A percentile compares a stretch with the other conserved stretches of the same genome.
Conservation (phyloP, 202 grass and related monocot genomes). For the Cymbopogon flexuosus region DNA sequence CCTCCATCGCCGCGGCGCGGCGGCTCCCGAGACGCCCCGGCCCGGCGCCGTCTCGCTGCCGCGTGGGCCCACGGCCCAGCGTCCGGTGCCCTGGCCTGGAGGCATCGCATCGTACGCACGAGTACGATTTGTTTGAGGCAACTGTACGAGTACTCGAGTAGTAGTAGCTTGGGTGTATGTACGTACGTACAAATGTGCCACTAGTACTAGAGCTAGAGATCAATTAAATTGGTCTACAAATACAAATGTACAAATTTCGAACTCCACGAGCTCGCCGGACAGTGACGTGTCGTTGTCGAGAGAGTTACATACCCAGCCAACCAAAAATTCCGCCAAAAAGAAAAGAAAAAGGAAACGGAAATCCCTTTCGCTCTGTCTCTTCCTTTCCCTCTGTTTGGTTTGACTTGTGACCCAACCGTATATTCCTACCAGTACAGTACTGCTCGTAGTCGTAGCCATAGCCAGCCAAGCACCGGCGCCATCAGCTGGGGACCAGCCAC, state of each 20-base stretch:
- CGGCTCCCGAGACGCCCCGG: neutral
- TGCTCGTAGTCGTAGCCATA: too few relatives aligned
- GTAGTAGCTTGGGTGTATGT: neutral
- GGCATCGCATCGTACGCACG: too few relatives aligned
- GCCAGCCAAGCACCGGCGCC: neutral
- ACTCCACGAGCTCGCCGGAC: neutral
- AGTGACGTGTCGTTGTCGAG: neutral
- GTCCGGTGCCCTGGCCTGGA: neutral
- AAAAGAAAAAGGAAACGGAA: neutral
- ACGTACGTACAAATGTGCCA: neutral
- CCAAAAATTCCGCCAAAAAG: neutral
- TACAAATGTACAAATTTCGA: too few relatives aligned
- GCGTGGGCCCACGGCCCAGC: neutral
- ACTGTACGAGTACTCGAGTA: neutral
- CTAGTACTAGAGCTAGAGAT: too few relatives aligned
- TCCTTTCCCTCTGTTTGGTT: neutral
- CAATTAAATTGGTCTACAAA: neutral
- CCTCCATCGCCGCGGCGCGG: neutral
- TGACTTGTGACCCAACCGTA: neutral
- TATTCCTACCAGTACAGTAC: too few relatives aligned
- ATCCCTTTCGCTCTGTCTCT: neutral
- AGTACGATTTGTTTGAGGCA: too few relatives aligned
- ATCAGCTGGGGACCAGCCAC: neutral
- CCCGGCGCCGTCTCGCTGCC: neutral
- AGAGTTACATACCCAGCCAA: too few relatives aligned